Base-by-base conservation (phyloP, 2,329 filamentous ascomycete species). In the Fusarium torreyae region DNA sequence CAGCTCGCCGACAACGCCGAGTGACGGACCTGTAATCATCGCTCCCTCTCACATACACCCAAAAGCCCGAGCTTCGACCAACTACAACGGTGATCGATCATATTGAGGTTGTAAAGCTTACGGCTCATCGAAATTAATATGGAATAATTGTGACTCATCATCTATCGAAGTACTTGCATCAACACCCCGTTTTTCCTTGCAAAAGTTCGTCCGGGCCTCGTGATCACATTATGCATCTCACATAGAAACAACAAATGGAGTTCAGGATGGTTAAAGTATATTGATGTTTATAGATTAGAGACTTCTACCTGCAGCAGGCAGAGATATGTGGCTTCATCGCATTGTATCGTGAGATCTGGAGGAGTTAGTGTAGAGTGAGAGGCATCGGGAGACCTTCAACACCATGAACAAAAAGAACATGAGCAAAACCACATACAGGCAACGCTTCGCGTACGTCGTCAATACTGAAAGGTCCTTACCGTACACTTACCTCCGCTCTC, bases 1-100 rank as follows among this genome's bases (percentile, higher is more conserved):
- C 58, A 70, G 68, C 68, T 71, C 50, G 68, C 57, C 69, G 64
- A 60, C 34, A 24, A 33, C 24, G 13, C 49, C 40, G n/a, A 45
- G 18, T 59, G 56, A 65, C 61, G 65, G 48, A 57, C 46, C 9
- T 57, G 53, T 49, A 44, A 40, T 39, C 36, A 13, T 38, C 18
- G n/a, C 31, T 39, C 56, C 24, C 7, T 39, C 39, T 46, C 24
- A 18, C 7, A 28, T 28, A 28, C 26, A 43, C 20, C 49, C 62
- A 18, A 11, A 40, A 33, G 36, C 28, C 13, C 28, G 28, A 31
- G 20, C 39, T 24, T 28, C 34, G 34, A 34, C 15, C 18, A 38
- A 44, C 17, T 50, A 33, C 38, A 56, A 46, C 45, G 36, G 44
- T 54, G 26, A 33, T 20, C 24, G 26, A 33, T 20, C 24, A 28